Evolutionary conservation across 73 alveolate genomes (phyloP), one percentile per base, ranked within the genome.

Genomic region (Blepharisma japonicum): DNA sequence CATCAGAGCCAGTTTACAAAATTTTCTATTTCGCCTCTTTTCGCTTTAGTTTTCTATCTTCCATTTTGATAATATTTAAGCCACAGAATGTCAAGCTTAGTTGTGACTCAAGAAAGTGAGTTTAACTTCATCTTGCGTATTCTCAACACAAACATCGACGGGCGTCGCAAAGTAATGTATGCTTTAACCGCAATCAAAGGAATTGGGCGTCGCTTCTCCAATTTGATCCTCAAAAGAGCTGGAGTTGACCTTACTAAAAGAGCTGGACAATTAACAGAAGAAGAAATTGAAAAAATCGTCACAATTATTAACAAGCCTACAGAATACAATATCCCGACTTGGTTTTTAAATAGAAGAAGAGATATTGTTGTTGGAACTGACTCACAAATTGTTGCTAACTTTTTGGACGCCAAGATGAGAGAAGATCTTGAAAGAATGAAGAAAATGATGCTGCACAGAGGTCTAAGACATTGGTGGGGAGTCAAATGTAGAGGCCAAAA

Each of bases 381-480:
- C 80, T 71, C 95, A 72, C 98, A 96, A 80, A 83, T 94, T 88
- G 92, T 93, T 71, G 90, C 98, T 66, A 96, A 96, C 89, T 89
- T 86, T 56, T 82, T 91, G 86, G 99, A 96, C 85, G 92, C 99
- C 84, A 87, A 88, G 82, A 92, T 94, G 89, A 88, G 98, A 83
- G 98, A 97, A 87, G 99, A 97, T 90, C 83, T 97, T 68, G 99
- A 97, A 94, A 97, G 99, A 92, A 84, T 97, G 96, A 97, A 97
- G 97, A 97, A 96, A 86, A 96, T 96, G 89, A 76, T 82, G 87
- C 81, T 88, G 55, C 97, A 97, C 94, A 89, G 98, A 90, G 99
- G 99, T 80, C 91, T 92, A 74, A 90, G 98, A 88, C 98, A 94
- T 86, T 94, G 83, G 93, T 94, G 93, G 92, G 98, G 98, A 71